Percentiles rank a stretch among this genome's conserved stretches.
phyloP scores from a whole-genome alignment of 352 stramenopile species.

The Phytopythium kandeliae region DNA sequence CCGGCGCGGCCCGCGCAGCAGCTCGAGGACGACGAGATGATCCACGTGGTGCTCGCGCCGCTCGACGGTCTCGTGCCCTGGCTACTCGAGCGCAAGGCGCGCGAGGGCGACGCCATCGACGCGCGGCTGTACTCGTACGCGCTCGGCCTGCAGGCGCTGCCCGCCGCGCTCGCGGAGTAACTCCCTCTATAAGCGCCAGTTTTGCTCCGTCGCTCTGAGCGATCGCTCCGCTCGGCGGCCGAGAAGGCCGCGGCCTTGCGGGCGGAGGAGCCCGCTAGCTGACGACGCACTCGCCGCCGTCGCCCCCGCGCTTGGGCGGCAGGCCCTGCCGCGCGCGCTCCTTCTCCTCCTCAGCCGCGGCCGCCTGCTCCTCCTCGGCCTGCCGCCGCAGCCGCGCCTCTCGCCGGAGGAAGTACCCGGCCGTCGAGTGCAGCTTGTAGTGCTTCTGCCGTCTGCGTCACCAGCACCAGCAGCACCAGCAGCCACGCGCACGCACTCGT shows the following conservation, averaged over 20 bases:
- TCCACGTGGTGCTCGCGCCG: slow-evolving; percentile 52
- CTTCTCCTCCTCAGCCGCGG: slow-evolving; percentile 15
- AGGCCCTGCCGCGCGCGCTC: slow-evolving; percentile 2
- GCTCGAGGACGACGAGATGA: slow-evolving; percentile 68
- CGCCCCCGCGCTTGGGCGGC: slow-evolving; percentile 9
- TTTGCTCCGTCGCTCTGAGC: too few relatives aligned
- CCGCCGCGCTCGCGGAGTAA: slow-evolving; percentile 11
- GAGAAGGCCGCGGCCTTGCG: too few relatives aligned
- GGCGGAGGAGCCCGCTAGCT: slow-evolving; percentile 6
- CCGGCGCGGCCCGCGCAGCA: slow-evolving; percentile 24
- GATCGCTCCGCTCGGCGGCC: too few relatives aligned
- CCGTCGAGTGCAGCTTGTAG: slow-evolving; percentile 59
- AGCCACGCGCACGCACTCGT: too few relatives aligned
- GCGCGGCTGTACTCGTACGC: slow-evolving; percentile 56
- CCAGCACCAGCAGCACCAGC: neutral
- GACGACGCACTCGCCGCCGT: slow-evolving; percentile 18
- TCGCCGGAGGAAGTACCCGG: slow-evolving; percentile 71
- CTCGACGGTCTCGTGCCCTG: slow-evolving; percentile 61
- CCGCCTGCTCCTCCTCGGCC: slow-evolving; percentile 32
- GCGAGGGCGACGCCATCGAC: slow-evolving; percentile 43
- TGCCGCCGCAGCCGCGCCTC: slow-evolving; percentile 55
- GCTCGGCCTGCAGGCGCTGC: slow-evolving; percentile 37
- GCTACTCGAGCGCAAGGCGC: slow-evolving; percentile 30
- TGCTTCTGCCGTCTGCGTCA: slow-evolving; percentile 44
- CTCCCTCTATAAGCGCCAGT: neutral